A percentile compares a stretch with the other conserved stretches of the same genome.
phyloP scores from a whole-genome alignment of 1,139 yeast species.

The Taphrina wiesneri region DNA sequence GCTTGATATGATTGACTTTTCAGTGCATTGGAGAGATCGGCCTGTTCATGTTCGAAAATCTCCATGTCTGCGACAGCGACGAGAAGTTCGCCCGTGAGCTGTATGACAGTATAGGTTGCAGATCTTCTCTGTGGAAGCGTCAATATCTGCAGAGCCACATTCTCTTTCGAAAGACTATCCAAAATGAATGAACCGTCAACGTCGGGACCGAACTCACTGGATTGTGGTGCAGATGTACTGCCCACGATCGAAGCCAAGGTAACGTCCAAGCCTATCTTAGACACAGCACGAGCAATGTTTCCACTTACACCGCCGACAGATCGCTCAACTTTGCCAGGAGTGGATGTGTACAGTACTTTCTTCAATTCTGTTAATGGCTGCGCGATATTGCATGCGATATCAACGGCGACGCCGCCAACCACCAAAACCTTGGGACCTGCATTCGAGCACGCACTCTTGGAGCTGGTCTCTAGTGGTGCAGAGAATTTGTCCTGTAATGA shows the following conservation, averaged over 20 bases:
- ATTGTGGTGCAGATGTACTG: slow-evolving; percentile 1
- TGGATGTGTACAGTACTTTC: slow-evolving; percentile 58
- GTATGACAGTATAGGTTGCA: slow-evolving; percentile 74
- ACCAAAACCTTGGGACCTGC: slow-evolving; percentile 45
- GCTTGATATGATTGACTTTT: slow-evolving; percentile 47
- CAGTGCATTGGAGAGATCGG: slow-evolving; percentile 46
- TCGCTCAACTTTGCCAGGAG: slow-evolving; percentile 62
- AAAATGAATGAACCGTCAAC: slow-evolving; percentile 54
- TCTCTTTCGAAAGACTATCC: slow-evolving; percentile 43
- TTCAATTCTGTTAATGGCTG: neutral
- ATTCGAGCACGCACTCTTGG: neutral
- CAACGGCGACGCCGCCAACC: slow-evolving; percentile 77
- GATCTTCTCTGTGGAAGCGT: slow-evolving; percentile 47
- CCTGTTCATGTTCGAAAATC: slow-evolving; percentile 57
- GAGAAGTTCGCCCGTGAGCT: slow-evolving; percentile 64
- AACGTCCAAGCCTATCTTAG: slow-evolving; percentile 39
- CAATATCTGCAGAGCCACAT: slow-evolving; percentile 39
- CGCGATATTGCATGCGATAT: slow-evolving; percentile 57
- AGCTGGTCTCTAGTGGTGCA: neutral
- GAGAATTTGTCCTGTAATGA: neutral
- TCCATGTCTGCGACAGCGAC: slow-evolving; percentile 86
- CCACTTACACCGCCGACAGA: slow-evolving; percentile 84
- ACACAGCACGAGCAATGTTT: slow-evolving; percentile 57
- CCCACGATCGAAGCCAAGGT: slow-evolving; percentile 65
- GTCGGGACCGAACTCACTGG: slow-evolving; percentile 47